Evolutionary conservation across 2,329 filamentous ascomycete genomes (phyloP).

Genomic region (Diaporthe sp.): DNA sequence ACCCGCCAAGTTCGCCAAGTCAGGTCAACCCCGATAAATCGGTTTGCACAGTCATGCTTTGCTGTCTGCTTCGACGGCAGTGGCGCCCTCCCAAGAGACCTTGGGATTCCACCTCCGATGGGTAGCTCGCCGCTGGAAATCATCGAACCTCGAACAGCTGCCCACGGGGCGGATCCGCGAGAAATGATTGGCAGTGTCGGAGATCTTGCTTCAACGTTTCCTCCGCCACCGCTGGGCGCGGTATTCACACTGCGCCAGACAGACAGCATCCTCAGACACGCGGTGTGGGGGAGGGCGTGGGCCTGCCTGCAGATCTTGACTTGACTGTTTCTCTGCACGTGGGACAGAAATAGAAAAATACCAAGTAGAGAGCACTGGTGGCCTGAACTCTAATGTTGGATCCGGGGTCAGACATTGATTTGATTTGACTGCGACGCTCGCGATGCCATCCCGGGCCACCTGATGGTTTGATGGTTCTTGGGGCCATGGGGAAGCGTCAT

Average conservation of each 20-base stretch:
- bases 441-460: constrained; percentile 24
- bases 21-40: constrained; percentile 11
- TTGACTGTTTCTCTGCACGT: background rate
- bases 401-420: constrained; percentile 13
- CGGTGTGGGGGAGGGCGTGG: background rate
- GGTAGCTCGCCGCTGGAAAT: background rate
- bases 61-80: constrained; percentile 1
- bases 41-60: background rate
- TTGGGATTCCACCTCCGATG: background rate
- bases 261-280: background rate
- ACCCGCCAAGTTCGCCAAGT: constrained; percentile 31
- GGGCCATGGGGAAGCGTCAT: background rate
- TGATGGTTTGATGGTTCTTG: constrained; percentile 15
- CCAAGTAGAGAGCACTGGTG: background rate
- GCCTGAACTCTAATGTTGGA: constrained; percentile 6
- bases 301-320: background rate
- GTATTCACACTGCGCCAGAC: background rate
- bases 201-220: constrained; percentile 6
- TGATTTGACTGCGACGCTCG: constrained; percentile 18
- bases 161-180: constrained; percentile 11
- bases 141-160: constrained; percentile 4
- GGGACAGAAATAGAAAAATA: constrained; percentile 11
- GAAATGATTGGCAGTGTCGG: constrained; percentile 23
- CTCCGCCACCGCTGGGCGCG: constrained; percentile 7
- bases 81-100: background rate